Base-by-base conservation (phyloP, 331 rosid genomes). In the Quercus phellos region DNA sequence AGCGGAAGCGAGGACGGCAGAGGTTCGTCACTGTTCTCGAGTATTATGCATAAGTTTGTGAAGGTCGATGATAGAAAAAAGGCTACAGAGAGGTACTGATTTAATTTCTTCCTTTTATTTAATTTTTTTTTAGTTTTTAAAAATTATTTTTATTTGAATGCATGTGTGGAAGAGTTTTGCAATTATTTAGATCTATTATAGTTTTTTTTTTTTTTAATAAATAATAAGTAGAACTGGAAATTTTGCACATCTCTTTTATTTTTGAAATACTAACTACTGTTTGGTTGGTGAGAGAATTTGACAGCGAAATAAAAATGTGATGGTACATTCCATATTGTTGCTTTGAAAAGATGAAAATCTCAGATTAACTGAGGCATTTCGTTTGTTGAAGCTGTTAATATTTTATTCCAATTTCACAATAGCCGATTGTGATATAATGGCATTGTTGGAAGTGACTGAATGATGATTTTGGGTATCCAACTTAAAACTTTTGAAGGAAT, bases 41-140 rank as follows among this genome's bases (percentile, higher is more conserved):
- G 95, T 43, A 92, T 94, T 58, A 92, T 89, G 97, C 90, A 89
- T 59, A 94, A 92, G 81, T 94, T 94, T 70, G 86, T 86, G 54
- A 87, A 85, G 91, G 88, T 55, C 29, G 91, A 77, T 30, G 91
- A 87, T 29, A 70, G 79, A 55, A 78, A 64, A n/a, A 87, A 27
- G 42, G 84, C 68, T 75, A n/a, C 66, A 27, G 81, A 79, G 59
- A 81, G 95, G 97, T 92, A 81, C 46, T 12, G 26, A 56, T 32
- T 18, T 72, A 66, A 59, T 14, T 43, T 24, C 34, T 17, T 46
- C 54, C 51, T 46, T 43, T 11, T 4, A 2, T 66, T 27, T 13
- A 24, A 24, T 24, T 34, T 21, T 16, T 67, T 8, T 5, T 8
- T 18, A 14, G 5, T 29, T 61, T 81, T 73, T 85, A 83, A 38